A percentile compares a stretch with the other conserved stretches of the same genome.
phyloP scores from a whole-genome alignment of 805 yeast genomes.

The Starmerella bombicola region DNA sequence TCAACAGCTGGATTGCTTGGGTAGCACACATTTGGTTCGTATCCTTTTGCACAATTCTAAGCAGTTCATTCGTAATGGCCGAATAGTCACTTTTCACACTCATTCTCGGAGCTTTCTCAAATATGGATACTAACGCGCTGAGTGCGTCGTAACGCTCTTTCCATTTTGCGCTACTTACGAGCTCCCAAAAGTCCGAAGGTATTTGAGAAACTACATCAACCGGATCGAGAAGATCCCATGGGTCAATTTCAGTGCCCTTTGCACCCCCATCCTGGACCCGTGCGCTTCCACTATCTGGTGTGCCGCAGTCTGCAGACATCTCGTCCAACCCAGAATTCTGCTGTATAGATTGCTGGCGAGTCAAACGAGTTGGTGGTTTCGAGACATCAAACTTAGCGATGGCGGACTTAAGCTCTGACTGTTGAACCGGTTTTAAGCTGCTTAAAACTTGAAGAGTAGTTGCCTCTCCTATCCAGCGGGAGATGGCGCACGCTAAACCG shows the following conservation, averaged over 20 bases:
- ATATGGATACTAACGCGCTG: slow-evolving; percentile 39
- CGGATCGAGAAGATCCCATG: slow-evolving; percentile 59
- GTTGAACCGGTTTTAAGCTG: slow-evolving; percentile 80
- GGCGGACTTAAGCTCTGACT: slow-evolving; percentile 61
- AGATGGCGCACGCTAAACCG: slow-evolving; percentile 51
- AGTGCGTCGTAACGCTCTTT: slow-evolving; percentile 80
- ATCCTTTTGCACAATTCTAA: slow-evolving; percentile 62
- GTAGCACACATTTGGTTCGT: slow-evolving; percentile 81
- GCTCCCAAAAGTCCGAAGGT: slow-evolving; percentile 47
- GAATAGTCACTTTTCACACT: slow-evolving; percentile 50
- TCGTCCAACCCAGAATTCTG: slow-evolving; percentile 1
- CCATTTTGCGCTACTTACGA: slow-evolving; percentile 63
- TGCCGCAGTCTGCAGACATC: not conserved
- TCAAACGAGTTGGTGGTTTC: slow-evolving; percentile 9
- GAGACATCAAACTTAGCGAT: slow-evolving; percentile 40
- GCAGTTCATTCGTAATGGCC: slow-evolving; percentile 47
- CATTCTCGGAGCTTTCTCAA: slow-evolving; percentile 37
- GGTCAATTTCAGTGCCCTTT: slow-evolving; percentile 28
- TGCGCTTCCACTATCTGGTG: slow-evolving; percentile 7
- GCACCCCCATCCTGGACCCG: slow-evolving; percentile 9
- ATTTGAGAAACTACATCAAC: slow-evolving; percentile 52
- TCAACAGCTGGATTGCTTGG: slow-evolving; percentile 56
- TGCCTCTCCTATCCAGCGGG: slow-evolving; percentile 59
- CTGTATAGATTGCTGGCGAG: slow-evolving; percentile 10
- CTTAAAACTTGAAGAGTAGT: slow-evolving; percentile 45